Base-by-base conservation (phyloP, 1,139 yeast genomes). In the Geotrichum fermentans region DNA sequence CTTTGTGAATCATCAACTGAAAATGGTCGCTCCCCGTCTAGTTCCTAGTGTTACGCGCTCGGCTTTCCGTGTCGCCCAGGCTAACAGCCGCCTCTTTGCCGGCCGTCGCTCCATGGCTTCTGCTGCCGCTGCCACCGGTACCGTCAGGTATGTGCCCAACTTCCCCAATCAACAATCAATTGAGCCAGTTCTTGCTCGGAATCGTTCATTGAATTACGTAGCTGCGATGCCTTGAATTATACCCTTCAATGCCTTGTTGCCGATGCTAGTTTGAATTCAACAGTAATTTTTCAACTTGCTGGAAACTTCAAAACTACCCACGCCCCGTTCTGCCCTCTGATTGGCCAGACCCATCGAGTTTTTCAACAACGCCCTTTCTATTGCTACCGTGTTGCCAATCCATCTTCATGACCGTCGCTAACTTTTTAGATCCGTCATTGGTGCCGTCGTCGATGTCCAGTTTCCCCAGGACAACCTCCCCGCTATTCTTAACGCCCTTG, bases 401-500 rank as follows among this genome's bases (percentile, higher is more conserved):
- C 28, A 24, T 10, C 8, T 24, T 24, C 28, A 24, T 24, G 28
- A 24, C 10, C 10, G 66, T 71, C 71, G 44, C 18, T 34, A 5
- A 17, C 40, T 45, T 37, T 47, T 39, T 61, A 84, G 96, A 81
- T 94, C 97, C 69, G 97, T 90, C 71, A 90, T 90, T 75, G 98
- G 98, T 89, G 98, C 98, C 80, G 95, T 90, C 75, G 97, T 90
- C 75, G 97, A 92, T 75, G 97, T 92, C 68, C 96, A 90, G 74
- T 92, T 92, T 80, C 96, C 88, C 71, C 96, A 89, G 74, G 96
- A 94, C 71, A 83, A 84, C 77, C 80, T 92, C 67, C 98, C 98
- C 69, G 95, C 95, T 63, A 92, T 92, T 78, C 82, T 89, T 71
- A 92, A 92, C 75, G 97, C 98, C 65, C 82, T 92, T 70, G 90